Percentiles rank a stretch among this genome's conserved stretches.
phyloP scores from a whole-genome alignment of 768 basidiomycete species.

The Hericium coralloides region DNA sequence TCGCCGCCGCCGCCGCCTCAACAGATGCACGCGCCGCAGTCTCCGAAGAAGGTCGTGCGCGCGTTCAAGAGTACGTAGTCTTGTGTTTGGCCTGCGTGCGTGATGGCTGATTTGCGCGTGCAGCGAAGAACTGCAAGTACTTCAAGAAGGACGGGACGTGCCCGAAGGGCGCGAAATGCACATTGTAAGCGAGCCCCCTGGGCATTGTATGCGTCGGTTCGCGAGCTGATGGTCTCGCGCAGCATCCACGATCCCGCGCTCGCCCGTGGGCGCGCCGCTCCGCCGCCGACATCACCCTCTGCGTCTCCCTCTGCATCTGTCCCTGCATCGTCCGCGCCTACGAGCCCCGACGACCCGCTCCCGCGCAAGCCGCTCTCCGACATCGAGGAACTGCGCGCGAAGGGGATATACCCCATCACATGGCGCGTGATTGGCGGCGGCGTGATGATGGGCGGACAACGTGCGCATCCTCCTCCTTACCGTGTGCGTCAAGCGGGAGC shows the following conservation, averaged over 20 bases:
- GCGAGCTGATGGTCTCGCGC: not conserved
- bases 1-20: not conserved
- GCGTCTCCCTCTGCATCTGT: too few species aligned
- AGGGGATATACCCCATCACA: conserved; percentile 52
- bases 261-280: not conserved
- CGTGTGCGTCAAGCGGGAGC: not conserved
- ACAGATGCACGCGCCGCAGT: conserved; percentile 2
- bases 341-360: not conserved
- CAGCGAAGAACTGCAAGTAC: conserved; percentile 14
- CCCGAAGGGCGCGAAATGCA: conserved; percentile 10
- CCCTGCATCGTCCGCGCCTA: not conserved
- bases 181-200: conserved; percentile 6
- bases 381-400: conserved; percentile 7
- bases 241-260: not conserved
- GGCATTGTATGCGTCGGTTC: too few species aligned
- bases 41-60: conserved; percentile 1
- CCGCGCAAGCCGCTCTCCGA: not conserved
- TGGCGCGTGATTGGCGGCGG: conserved; percentile 79
- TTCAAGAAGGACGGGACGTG: conserved; percentile 11
- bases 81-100: not conserved
- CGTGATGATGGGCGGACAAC: conserved; percentile 47
- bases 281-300: not conserved
- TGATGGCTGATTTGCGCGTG: not conserved
- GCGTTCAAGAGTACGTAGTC: conserved; percentile 10
- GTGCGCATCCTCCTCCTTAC: conserved; percentile 11